phyloP scores from a whole-genome alignment of 208 protist species.

The Strigomonas galati region DNA sequence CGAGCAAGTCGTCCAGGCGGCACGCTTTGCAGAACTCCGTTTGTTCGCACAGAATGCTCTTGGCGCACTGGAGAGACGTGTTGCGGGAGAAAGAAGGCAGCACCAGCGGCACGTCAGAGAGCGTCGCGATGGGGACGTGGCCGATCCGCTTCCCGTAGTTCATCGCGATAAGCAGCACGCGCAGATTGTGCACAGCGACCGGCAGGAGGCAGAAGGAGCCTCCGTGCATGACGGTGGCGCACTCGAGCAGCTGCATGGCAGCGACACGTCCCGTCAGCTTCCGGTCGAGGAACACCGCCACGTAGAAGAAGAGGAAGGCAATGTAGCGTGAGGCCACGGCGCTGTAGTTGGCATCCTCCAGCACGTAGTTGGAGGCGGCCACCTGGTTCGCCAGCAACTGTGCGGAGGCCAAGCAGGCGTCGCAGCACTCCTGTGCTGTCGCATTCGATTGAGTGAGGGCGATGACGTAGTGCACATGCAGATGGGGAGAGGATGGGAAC shows the following conservation, averaged over 20 bases:
- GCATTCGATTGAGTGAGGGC: slow-evolving; percentile 21
- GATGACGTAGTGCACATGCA: slow-evolving; percentile 46
- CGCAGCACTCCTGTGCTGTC: slow-evolving; percentile 17
- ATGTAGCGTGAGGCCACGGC: slow-evolving; percentile 46
- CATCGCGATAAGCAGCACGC: slow-evolving; percentile 43
- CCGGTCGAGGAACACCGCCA: slow-evolving; percentile 28
- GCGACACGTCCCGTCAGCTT: slow-evolving; percentile 20
- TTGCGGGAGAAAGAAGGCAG: slow-evolving; percentile 20
- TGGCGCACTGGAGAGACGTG: slow-evolving; percentile 26
- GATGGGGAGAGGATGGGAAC: slow-evolving; percentile 57
- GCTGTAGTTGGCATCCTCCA: slow-evolving; percentile 31
- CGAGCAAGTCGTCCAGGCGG: neutral
- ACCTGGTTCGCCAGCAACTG: slow-evolving; percentile 47
- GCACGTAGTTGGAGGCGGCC: slow-evolving; percentile 26
- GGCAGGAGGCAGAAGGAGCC: slow-evolving; percentile 47
- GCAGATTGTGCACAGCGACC: slow-evolving; percentile 62
- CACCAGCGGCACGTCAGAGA: slow-evolving; percentile 56
- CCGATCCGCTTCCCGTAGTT: slow-evolving; percentile 5
- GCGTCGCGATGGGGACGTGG: slow-evolving; percentile 52
- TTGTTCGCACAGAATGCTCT: slow-evolving; percentile 32
- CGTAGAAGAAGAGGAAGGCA: slow-evolving; percentile 47
- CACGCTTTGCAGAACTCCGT: slow-evolving; percentile 11
- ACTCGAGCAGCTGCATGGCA: slow-evolving; percentile 21
- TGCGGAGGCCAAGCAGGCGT: slow-evolving; percentile 37
- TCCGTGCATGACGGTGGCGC: slow-evolving; percentile 19